These are phyloP conservation scores for Prunella vulgaris DNA, from an alignment of 257 asterid genomes.

Conservation along the genomic window DNA sequence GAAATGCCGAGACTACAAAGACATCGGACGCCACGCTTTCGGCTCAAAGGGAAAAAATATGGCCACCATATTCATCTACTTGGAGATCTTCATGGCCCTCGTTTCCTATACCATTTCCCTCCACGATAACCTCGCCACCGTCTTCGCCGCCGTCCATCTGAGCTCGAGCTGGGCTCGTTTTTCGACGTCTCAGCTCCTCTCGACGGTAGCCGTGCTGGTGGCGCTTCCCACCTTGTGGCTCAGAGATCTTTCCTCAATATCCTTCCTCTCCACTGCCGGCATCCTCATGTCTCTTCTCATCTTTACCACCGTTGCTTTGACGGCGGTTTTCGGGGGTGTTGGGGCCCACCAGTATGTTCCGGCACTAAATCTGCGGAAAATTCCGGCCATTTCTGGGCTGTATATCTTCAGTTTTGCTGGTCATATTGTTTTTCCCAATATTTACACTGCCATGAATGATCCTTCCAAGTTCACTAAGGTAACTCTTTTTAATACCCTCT, in stretches of 20 bases:
- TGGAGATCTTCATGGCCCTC: conserved; percentile 83
- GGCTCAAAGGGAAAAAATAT: conserved; percentile 58
- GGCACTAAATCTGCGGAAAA: conserved; percentile 27
- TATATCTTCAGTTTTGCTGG: conserved; percentile 62
- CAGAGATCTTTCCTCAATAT: conserved; percentile 62
- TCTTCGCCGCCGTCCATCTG: conserved; percentile 32
- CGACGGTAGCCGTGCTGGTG: conserved; percentile 48
- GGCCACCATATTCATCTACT: conserved; percentile 40
- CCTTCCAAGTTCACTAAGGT: conserved; percentile 71
- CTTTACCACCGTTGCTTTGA: conserved; percentile 40
- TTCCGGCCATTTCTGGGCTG: conserved; percentile 62
- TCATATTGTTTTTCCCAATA: conserved; percentile 67
- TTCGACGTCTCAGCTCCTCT: conserved; percentile 46
- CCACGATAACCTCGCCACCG: conserved; percentile 58
- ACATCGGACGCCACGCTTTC: conserved; percentile 58
- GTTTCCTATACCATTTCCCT: conserved; percentile 77
- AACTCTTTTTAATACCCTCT: too few species aligned
- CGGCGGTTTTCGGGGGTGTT: conserved; percentile 50
- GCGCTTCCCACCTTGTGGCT: conserved; percentile 81
- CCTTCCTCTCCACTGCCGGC: conserved; percentile 61
- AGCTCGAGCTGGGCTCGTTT: conserved; percentile 31
- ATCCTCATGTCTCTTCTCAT: conserved; percentile 56
- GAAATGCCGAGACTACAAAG: conserved; percentile 59
- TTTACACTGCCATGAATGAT: conserved; percentile 64
- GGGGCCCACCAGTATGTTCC: conserved; percentile 39